A percentile compares a stretch with the other conserved stretches of the same genome.
phyloP scores from a whole-genome alignment of 2,329 filamentous ascomycete genomes.

The Fusarium heterosporum region DNA sequence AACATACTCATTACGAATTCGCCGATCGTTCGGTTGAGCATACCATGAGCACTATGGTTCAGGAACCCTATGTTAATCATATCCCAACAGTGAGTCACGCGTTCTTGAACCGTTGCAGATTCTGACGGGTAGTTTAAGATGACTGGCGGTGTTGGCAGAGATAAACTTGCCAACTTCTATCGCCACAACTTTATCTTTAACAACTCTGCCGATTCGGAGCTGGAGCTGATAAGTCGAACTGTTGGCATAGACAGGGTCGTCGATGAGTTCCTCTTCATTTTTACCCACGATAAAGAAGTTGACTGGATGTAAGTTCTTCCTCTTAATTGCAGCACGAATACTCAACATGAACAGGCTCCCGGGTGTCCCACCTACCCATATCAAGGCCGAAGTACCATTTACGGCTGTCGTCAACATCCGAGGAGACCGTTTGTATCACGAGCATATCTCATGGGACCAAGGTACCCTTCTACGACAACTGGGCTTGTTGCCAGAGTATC shows the following conservation, averaged over 20 bases:
- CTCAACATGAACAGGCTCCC: conserved; percentile 54
- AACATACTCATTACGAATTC: conserved; percentile 80
- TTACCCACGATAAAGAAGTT: conserved; percentile 71
- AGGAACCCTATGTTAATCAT: conserved; percentile 83
- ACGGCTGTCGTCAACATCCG: conserved; percentile 73
- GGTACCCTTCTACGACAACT: conserved; percentile 70
- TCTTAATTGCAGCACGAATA: rapidly evolving
- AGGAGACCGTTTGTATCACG: conserved; percentile 72
- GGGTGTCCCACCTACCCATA: conserved; percentile 66
- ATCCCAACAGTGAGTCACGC: conserved; percentile 69
- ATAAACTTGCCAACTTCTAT: conserved; percentile 74
- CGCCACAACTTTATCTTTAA: conserved; percentile 78
- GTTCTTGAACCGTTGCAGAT: too few species aligned
- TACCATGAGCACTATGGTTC: conserved; percentile 84
- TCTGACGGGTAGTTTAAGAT: conserved; percentile 49
- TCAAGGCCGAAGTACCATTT: conserved; percentile 67
- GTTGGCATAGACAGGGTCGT: conserved; percentile 78
- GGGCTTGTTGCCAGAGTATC: conserved; percentile 67
- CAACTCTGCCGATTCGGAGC: conserved; percentile 73
- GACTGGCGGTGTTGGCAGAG: conserved; percentile 76
- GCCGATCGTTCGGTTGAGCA: conserved; percentile 73
- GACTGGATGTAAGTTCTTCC: conserved; percentile 72
- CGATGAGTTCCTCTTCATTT: conserved; percentile 75
- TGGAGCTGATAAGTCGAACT: conserved; percentile 78
- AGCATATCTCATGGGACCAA: conserved; percentile 78